phyloP scores from a whole-genome alignment of 2,329 filamentous ascomycete species.

The Epicoccum sorghinum region DNA sequence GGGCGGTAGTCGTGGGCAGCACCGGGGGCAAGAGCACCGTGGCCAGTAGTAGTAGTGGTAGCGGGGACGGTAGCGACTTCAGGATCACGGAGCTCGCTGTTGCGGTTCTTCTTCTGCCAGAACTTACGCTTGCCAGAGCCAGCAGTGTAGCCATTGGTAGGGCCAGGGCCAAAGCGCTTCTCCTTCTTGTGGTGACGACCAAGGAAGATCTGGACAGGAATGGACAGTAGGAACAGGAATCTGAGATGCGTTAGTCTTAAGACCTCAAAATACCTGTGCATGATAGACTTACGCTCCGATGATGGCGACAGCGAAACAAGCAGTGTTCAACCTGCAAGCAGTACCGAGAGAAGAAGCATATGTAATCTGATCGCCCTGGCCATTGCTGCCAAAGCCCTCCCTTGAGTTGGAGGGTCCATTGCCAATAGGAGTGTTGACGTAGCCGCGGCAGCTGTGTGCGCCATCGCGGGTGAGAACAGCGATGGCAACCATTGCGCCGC shows the following conservation, averaged over 20 bases:
- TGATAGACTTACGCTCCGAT: constrained; percentile 69
- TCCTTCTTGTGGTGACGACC: constrained; percentile 75
- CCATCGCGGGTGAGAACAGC: constrained; percentile 76
- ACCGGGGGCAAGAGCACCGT: constrained; percentile 30
- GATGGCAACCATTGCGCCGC: constrained; percentile 80
- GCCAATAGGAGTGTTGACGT: constrained; percentile 72
- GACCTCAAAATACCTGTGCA: neutral
- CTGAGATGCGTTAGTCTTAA: constrained; percentile 48
- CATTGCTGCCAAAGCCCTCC: constrained; percentile 56
- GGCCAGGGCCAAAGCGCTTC: constrained; percentile 72
- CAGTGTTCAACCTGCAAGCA: constrained; percentile 78
- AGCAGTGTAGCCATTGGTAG: constrained; percentile 71
- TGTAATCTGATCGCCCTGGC: constrained; percentile 48
- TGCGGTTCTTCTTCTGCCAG: constrained; percentile 50
- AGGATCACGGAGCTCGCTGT: constrained; percentile 48
- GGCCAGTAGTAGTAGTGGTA: constrained; percentile 16
- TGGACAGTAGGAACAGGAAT: constrained; percentile 76
- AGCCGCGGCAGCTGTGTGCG: constrained; percentile 67
- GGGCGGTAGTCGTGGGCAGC: constrained; percentile 49
- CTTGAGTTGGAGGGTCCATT: constrained; percentile 60
- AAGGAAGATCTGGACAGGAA: constrained; percentile 70
- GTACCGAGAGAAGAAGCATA: constrained; percentile 58
- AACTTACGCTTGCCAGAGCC: constrained; percentile 59
- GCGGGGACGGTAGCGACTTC: constrained; percentile 42
- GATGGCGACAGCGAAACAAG: constrained; percentile 77